Evolutionary conservation across 164 flowering plant genomes (phyloP), one percentile per base, ranked within the genome.

Genomic region (Vitis cinerea): DNA sequence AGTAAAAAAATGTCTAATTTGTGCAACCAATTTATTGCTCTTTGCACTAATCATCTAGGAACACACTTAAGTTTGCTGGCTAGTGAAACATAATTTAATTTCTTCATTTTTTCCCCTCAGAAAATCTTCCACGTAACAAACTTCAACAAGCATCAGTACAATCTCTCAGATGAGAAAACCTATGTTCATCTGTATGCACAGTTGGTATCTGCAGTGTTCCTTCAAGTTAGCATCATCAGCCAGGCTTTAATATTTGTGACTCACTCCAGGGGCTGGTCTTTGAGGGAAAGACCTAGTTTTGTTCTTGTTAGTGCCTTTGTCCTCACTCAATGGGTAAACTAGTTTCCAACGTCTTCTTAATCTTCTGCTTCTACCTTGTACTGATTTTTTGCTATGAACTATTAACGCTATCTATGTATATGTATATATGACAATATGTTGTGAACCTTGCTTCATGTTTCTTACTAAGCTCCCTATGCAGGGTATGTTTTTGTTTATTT

Each of bases 201-300:
- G 77, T 53, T 84, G 56, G 84, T 87, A 65, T 85, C 91, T 15
- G 91, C 91, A 19, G 74, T 87, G 2, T 87, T 85, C 74, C 84
- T 87, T 53, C 91, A 87, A 81, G 86, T 87, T 48, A 87, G 90
- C 83, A 87, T 80, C 66, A 84, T 83, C 61, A 87, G 88, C 79
- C 88, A 84, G 75, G 90, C 90, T 17, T 72, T 87, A 47, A 87
- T 87, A 8, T 87, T 87, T 68, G 91, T 87, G 23, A 87, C 91
- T 30, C 83, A 88, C 13, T 72, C 75, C 16, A 50, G 80, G 17
- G 64, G 84, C 15, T 81, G 83, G 82, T 83, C 86, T 4, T 81
- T 77, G 63, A 48, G 19, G 13, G 86, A 83, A 71, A 63, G 86
- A 8, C 84, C 86, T n/a, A 84, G 86, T 12, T 65, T 81, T 31